Evolutionary conservation across 2,329 filamentous ascomycete species (phyloP).

Genomic region (Xylariales sp.): DNA sequence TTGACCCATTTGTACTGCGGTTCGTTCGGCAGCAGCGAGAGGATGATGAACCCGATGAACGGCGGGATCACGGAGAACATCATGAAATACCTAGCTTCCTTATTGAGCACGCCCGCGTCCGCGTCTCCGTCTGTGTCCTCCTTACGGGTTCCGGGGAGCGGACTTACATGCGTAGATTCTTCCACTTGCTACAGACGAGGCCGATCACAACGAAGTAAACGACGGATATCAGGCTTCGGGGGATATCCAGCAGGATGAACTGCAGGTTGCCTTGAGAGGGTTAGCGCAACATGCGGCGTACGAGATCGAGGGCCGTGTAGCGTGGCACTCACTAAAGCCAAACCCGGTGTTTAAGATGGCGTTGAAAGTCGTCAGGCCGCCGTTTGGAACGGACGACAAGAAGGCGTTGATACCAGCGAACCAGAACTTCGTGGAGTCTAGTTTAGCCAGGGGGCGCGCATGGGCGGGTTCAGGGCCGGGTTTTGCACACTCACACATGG

Average conservation of each 20-base stretch:
- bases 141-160: neutral
- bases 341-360: slow-evolving; percentile 52
- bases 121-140: no score
- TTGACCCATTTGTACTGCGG: slow-evolving; percentile 53
- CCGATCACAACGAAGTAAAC: slow-evolving; percentile 53
- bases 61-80: slow-evolving; percentile 52
- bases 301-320: neutral
- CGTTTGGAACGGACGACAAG: slow-evolving; percentile 52
- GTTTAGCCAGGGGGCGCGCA: neutral
- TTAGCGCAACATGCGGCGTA: neutral
- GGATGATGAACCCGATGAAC: slow-evolving; percentile 52
- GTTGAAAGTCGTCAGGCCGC: slow-evolving; percentile 52
- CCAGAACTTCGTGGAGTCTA: slow-evolving; percentile 48
- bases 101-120: neutral
- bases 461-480: neutral
- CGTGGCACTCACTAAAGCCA: slow-evolving; percentile 50
- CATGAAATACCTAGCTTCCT: slow-evolving; percentile 51
- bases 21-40: slow-evolving; percentile 52
- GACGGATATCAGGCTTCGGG: slow-evolving; percentile 50
- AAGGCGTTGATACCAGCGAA: slow-evolving; percentile 54
- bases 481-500: slow-evolving; percentile 44
- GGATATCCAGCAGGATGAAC: slow-evolving; percentile 53
- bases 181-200: slow-evolving; percentile 48
- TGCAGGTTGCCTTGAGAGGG: slow-evolving; percentile 49
- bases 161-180: slow-evolving; percentile 51